phyloP scores from a whole-genome alignment of 805 yeast species.

The Ascoidea rubescens region DNA sequence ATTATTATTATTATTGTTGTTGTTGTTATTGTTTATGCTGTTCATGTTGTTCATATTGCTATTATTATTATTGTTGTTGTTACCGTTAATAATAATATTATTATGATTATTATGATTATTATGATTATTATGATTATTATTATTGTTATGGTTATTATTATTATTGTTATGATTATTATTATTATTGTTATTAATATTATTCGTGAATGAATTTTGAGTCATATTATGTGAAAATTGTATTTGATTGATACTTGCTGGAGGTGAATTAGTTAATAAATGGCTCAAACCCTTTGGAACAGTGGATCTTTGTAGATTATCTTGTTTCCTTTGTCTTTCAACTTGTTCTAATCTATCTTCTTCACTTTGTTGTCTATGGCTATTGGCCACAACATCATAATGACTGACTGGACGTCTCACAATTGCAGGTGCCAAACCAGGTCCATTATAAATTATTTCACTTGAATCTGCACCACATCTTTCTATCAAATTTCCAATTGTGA shows the following conservation, averaged over 20 bases:
- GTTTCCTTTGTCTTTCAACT: conserved; percentile 31
- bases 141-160: neutral
- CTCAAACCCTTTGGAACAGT: conserved; percentile 41
- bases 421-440: conserved; percentile 49
- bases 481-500: conserved; percentile 47
- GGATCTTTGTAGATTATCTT: conserved; percentile 34
- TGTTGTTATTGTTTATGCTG: neutral
- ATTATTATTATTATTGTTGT: too few species aligned
- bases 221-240: neutral
- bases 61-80: too few species aligned
- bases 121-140: neutral
- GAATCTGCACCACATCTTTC: conserved; percentile 54
- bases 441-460: conserved; percentile 33
- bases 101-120: neutral
- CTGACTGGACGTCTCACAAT: conserved; percentile 29
- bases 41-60: conserved; percentile 2
- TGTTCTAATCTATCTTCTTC: conserved; percentile 28
- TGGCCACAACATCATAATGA: conserved; percentile 21
- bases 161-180: neutral
- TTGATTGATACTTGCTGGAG: conserved; percentile 3
- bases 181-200: conserved; percentile 1
- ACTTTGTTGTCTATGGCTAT: conserved; percentile 18
- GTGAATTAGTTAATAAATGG: conserved; percentile 20
- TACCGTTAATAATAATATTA: neutral
- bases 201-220: neutral